These are phyloP conservation scores for Xylaria nigripes DNA, from an alignment of 495 filamentous ascomycete genomes.

Conservation along the genomic window DNA sequence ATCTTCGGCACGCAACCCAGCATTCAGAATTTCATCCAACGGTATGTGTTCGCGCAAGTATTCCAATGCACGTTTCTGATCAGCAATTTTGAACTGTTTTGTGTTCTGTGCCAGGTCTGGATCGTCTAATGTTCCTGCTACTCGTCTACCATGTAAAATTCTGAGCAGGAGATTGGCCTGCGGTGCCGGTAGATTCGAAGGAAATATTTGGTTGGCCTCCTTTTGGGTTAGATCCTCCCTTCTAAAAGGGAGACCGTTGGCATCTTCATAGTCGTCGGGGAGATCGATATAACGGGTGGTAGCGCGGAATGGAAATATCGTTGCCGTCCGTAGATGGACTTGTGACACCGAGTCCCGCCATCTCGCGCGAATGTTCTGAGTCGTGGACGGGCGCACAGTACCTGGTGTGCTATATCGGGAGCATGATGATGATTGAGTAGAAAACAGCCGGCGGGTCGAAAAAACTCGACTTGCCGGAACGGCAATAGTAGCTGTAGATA, in stretches of 20 bases:
- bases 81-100: slow-evolving; percentile 21
- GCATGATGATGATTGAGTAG: slow-evolving; percentile 16
- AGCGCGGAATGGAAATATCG: slow-evolving; percentile 21
- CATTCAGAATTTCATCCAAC: slow-evolving; percentile 64
- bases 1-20: slow-evolving; percentile 46
- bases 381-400: slow-evolving; percentile 3
- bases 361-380: not conserved
- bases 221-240: slow-evolving; percentile 37
- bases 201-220: slow-evolving; percentile 59
- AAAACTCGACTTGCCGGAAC: slow-evolving; percentile 12
- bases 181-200: slow-evolving; percentile 36
- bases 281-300: slow-evolving; percentile 37
- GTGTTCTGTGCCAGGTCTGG: slow-evolving; percentile 28
- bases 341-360: slow-evolving; percentile 14
- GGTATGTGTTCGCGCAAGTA: slow-evolving; percentile 63
- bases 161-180: slow-evolving; percentile 58
- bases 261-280: slow-evolving; percentile 39
- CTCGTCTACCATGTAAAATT: slow-evolving; percentile 64
- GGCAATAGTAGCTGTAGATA: slow-evolving; percentile 7
- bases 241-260: slow-evolving; percentile 41
- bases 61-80: slow-evolving; percentile 45
- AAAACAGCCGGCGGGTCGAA: slow-evolving; percentile 11
- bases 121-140: slow-evolving; percentile 66
- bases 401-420: slow-evolving; percentile 15
- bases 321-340: slow-evolving; percentile 19